Conservation (phyloP, 148 eudicot genomes). For the Rheum nobile region DNA sequence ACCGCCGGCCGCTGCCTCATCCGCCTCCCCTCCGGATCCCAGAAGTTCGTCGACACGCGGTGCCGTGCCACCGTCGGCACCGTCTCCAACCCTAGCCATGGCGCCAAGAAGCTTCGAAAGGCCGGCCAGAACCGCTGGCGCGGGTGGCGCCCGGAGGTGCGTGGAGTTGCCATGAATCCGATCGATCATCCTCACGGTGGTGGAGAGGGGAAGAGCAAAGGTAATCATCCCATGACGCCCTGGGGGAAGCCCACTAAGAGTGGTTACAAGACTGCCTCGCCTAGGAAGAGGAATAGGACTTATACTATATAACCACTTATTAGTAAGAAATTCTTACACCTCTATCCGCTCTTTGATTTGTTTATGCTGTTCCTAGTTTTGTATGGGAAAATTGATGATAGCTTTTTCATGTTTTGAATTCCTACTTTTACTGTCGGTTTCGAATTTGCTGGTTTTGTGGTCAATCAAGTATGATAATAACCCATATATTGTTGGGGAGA, state of each 20-base stretch:
- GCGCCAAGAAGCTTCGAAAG: slow-evolving; percentile 50
- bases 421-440: background rate
- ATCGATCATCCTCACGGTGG: slow-evolving; percentile 95
- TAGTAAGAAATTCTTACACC: background rate
- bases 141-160: slow-evolving; percentile 60
- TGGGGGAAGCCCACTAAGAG: slow-evolving; percentile 93
- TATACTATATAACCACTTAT: background rate
- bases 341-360: background rate
- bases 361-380: background rate
- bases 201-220: slow-evolving; percentile 84
- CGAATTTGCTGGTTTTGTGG: background rate
- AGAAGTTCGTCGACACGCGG: slow-evolving; percentile 46
- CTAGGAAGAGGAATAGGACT: slow-evolving; percentile 44
- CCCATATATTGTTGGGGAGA: background rate
- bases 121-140: slow-evolving; percentile 81
- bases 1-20: slow-evolving; percentile 27
- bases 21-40: slow-evolving; percentile 54
- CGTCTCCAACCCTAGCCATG: slow-evolving; percentile 50
- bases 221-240: slow-evolving; percentile 47
- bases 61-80: slow-evolving; percentile 70
- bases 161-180: slow-evolving; percentile 94
- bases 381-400: background rate
- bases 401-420: background rate
- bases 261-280: slow-evolving; percentile 71
- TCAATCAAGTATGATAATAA: background rate